Evolutionary conservation across 345 rosid genomes (phyloP), one percentile per base, ranked within the genome.

Genomic region (Sisymbrium altissimum): DNA sequence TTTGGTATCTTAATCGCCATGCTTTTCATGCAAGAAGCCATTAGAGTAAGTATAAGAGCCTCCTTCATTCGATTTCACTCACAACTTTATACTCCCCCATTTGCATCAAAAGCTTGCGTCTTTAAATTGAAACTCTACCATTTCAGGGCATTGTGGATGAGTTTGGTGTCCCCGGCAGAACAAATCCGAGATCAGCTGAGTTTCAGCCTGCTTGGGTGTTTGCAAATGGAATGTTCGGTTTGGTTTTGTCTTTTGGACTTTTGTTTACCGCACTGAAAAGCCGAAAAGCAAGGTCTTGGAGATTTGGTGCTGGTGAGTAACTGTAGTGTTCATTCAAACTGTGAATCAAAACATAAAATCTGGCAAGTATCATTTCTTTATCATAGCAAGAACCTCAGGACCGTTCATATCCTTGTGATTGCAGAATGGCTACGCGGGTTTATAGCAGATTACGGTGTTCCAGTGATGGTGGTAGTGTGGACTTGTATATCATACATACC

Each of bases 1-100:
- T 94, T 94, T 77, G 98, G 97, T 79, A 84, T 94, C 39, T 91
- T 93, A 38, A 93, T 93, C 23, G 97, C 97, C 18, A 88, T 93
- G 90, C 93, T 94, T 69, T 94, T 91, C 75, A 85, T 91, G 94
- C 96, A 93, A 85, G 82, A 93, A 82, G 97, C 98, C 72, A 87
- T 93, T 36, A 91, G 78, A 79, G 98, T 91, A 70, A 86, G 82
- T 66, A 17, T 32, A 71, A 17, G 27, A 21, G 46, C 58, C 14
- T 58, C 13, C n/a, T 63, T 46, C 52, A 58, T 58, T 39, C 29
- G 0, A 5, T 54, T 23, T 9, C 40, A 39, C 2, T 19, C 60
- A 58, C 27, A 29, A 29, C 52, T 39, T 32, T 54, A 29, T 32
- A 32, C 45, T 52, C 45, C 11, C 45, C 11, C 45, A 53, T 40